Base-by-base conservation (phyloP, 2,329 filamentous ascomycete genomes). In the Phialocephala subalpina region DNA sequence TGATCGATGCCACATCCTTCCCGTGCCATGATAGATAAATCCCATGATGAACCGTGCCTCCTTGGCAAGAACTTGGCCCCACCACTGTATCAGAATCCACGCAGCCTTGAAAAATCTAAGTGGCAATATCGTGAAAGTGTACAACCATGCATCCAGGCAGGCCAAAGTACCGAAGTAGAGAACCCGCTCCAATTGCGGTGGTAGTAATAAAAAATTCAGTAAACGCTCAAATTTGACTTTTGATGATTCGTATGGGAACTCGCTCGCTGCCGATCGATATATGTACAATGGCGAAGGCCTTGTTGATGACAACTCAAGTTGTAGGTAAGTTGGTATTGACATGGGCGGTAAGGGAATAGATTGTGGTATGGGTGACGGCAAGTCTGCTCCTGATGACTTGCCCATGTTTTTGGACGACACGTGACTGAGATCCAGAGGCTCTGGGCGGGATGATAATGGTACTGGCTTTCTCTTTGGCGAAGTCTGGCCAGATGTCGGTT, bases 141-240 rank as follows among this genome's bases (percentile, higher is more conserved):
- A 96, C 1, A 99, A 86, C 94, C 95, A 99, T 1, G 95, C 92
- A 77, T 99, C 96, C 6, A 99, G 83, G 79, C 96, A 99, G 7
- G 95, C 94, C 38, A 98, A 80, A 0, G 92, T 90, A 7, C 96
- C 96, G 79, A 99, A 98, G 66, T 90, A 88, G 6, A 99, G 85
- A 0, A 94, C 91, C 55, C 91, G 87, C 79, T 99, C 96, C 5
- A 99, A 84, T 67, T 91, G 92, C 0, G 88, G 86, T 0, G 95
- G 94, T 3, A 99, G 81, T 29, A 94, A 82, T 6, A 99, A 80
- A 67, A 97, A 97, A 76, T 98, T 98, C 70, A 93, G 86, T 14
- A 99, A 83, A 45, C 97, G 89, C 77, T 98, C 93, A 66, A 98
- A 92, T 77, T 98, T 98, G 73, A 97, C 87, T 35, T 91, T 91